phyloP scores from a whole-genome alignment of 2,329 filamentous ascomycete genomes.

The Aureobasidium leucospermi region DNA sequence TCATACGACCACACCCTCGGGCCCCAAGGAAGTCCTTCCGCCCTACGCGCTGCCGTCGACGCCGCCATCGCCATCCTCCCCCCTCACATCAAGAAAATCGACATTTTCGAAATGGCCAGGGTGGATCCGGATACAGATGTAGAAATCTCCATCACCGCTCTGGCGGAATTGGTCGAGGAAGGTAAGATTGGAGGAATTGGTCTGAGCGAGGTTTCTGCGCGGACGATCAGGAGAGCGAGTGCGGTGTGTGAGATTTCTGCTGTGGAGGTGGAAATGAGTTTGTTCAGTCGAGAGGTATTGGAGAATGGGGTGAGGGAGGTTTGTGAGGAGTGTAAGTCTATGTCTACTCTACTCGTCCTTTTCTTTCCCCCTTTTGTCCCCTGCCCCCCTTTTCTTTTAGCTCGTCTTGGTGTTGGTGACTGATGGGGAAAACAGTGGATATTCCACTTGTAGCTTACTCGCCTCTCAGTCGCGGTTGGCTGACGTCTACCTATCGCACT shows the following conservation, averaged over 20 bases:
- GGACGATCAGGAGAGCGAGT: slow-evolving; percentile 41
- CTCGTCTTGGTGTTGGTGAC: too few relatives aligned
- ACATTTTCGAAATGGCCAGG: slow-evolving; percentile 42
- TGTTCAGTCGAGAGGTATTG: slow-evolving; percentile 49
- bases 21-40: slow-evolving; percentile 28
- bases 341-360: too few relatives aligned
- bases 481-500: slow-evolving; percentile 47
- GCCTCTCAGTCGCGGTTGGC: slow-evolving; percentile 57
- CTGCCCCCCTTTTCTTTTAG: too few relatives aligned
- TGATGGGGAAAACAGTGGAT: slow-evolving; percentile 28
- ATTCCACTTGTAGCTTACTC: slow-evolving; percentile 69
- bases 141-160: slow-evolving; percentile 37
- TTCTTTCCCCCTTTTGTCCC: too few relatives aligned
- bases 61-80: slow-evolving; percentile 35
- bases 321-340: slow-evolving; percentile 42
- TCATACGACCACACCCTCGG: slow-evolving; percentile 15
- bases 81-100: slow-evolving; percentile 40
- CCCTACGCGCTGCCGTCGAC: slow-evolving; percentile 24
- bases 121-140: slow-evolving; percentile 37
- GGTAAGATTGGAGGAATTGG: slow-evolving; percentile 40
- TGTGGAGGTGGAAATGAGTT: slow-evolving; percentile 51
- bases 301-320: slow-evolving; percentile 50
- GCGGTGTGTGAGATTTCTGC: slow-evolving; percentile 49
- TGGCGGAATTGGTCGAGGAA: slow-evolving; percentile 30
- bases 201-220: slow-evolving; percentile 39